These are phyloP conservation scores for Tuber borchii DNA, from an alignment of 495 filamentous ascomycete genomes.

Conservation along the genomic window DNA sequence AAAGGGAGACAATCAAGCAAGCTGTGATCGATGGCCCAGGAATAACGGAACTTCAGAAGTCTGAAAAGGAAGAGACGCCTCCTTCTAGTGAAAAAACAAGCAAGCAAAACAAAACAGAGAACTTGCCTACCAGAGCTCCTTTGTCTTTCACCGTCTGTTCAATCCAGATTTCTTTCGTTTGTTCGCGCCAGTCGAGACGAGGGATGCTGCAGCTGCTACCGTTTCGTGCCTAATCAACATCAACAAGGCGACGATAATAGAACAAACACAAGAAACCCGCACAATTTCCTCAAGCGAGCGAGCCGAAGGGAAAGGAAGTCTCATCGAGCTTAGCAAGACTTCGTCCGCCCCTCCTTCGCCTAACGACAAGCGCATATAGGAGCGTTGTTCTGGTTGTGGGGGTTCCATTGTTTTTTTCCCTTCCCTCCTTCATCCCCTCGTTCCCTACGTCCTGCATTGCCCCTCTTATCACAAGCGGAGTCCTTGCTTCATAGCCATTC, in stretches of 20 bases:
- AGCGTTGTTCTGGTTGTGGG: neutral
- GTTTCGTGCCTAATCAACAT: neutral
- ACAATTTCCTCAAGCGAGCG: neutral
- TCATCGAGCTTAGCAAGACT: neutral
- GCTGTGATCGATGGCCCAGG: conserved; percentile 15
- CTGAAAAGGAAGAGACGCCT: neutral
- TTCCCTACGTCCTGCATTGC: neutral
- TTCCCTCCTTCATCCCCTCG: conserved; percentile 8
- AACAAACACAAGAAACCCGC: neutral
- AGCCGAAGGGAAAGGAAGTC: neutral
- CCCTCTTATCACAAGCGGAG: neutral
- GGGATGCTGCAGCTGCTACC: neutral
- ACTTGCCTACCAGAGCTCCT: neutral
- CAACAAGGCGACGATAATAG: neutral
- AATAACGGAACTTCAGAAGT: conserved; percentile 8
- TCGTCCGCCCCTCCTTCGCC: neutral
- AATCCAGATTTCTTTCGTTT: neutral
- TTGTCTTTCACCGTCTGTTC: neutral
- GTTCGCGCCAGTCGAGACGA: neutral
- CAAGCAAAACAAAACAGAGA: neutral
- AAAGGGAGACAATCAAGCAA: conserved; percentile 2
- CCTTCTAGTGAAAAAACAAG: neutral
- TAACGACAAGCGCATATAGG: neutral
- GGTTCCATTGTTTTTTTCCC: neutral
- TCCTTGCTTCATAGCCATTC: conserved; percentile 1